Conservation (phyloP, 2,329 filamentous ascomycete genomes). For the Claviceps africana region DNA sequence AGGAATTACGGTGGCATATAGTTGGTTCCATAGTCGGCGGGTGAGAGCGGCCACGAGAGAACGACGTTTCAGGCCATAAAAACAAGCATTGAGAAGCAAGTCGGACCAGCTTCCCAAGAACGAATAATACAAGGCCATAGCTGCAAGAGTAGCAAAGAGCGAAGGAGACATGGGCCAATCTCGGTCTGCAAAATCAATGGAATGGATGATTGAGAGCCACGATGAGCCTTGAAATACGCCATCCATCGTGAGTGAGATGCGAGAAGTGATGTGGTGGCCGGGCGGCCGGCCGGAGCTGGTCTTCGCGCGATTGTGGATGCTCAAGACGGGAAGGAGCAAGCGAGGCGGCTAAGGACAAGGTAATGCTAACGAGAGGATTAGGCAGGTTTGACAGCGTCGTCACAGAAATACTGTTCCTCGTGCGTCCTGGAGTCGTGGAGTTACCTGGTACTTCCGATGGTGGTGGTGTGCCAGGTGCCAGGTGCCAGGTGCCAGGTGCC, state of each 20-base stretch:
- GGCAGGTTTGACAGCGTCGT: not conserved
- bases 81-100: conserved; percentile 4
- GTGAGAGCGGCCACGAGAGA: not conserved
- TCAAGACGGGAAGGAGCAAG: not conserved
- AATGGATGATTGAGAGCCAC: conserved; percentile 10
- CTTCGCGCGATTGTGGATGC: not conserved
- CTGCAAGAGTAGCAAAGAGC: not conserved
- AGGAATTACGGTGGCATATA: not conserved
- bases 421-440: too few species aligned
- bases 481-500: too few species aligned
- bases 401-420: not conserved
- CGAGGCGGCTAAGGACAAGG: not conserved
- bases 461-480: too few species aligned
- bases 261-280: not conserved
- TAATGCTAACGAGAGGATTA: not conserved
- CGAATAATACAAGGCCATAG: conserved; percentile 9
- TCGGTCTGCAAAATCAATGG: conserved; percentile 11
- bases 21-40: not conserved
- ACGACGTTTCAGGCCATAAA: conserved; percentile 1
- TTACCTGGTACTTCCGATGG: too few species aligned
- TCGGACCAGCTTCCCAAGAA: conserved; percentile 13
- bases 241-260: conserved; percentile 12
- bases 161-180: not conserved
- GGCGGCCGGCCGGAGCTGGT: too few species aligned
- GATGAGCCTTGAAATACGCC: conserved; percentile 13